Evolutionary conservation across 345 rosid genomes (phyloP).

Genomic region (Gossypium ekmanianum): DNA sequence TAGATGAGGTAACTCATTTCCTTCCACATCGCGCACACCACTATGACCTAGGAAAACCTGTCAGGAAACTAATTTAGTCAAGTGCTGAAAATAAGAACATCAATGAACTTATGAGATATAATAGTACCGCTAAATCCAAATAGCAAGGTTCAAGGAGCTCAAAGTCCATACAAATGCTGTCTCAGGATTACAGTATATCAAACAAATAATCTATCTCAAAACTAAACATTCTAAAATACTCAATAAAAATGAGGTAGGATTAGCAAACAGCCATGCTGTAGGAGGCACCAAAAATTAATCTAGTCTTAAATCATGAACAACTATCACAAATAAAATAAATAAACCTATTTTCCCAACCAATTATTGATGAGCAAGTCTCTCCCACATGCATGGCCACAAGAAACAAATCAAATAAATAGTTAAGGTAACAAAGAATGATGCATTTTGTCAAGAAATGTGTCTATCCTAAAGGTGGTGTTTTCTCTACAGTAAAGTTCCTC

Average conservation of each 20-base stretch:
- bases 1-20: conserved; percentile 79
- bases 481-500: not conserved
- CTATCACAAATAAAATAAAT: not conserved
- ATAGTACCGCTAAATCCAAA: not conserved
- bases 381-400: not conserved
- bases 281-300: not conserved
- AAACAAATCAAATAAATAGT: not conserved
- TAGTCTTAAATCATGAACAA: not conserved
- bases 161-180: not conserved
- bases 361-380: not conserved
- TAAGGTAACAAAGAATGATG: no score
- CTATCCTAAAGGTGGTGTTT: not conserved
- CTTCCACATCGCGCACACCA: conserved; percentile 73
- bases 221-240: not conserved
- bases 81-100: not conserved
- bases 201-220: not conserved
- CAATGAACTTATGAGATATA: not conserved
- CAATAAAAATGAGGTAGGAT: not conserved
- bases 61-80: conserved; percentile 16
- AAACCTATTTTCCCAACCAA: not conserved
- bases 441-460: not conserved
- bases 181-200: not conserved
- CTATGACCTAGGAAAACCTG: conserved; percentile 91
- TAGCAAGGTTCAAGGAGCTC: not conserved
- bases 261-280: not conserved